phyloP scores from a whole-genome alignment of 2,329 filamentous ascomycete species.

The Sphaerulina vaccinii region DNA sequence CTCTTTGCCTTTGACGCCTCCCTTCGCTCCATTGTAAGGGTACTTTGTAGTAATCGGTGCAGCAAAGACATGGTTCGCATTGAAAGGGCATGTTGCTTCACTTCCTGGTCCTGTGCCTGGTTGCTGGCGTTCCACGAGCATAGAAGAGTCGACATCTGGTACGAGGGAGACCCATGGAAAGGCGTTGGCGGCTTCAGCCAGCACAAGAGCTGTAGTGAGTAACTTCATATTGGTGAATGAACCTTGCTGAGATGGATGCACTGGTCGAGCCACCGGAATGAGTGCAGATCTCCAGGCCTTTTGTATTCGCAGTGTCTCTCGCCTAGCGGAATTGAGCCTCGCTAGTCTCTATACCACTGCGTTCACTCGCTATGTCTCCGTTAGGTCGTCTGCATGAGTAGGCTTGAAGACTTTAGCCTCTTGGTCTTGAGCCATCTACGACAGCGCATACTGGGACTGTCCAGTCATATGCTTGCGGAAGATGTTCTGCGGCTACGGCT shows the following conservation, averaged over 20 bases:
- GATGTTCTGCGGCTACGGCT: neutral
- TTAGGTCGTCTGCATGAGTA: no score
- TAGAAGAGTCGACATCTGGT: slow-evolving; percentile 40
- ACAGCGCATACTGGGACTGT: neutral
- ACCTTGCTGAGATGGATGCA: neutral
- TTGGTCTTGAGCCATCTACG: no score
- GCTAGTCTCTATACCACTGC: no score
- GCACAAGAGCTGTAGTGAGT: slow-evolving; percentile 22
- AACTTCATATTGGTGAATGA: slow-evolving; percentile 27
- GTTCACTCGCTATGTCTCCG: no score
- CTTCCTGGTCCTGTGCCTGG: slow-evolving; percentile 30
- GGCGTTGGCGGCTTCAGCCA: slow-evolving; percentile 31
- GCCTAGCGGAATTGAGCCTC: no score
- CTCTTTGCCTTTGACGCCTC: slow-evolving; percentile 44
- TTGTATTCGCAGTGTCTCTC: no score
- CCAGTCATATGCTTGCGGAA: slow-evolving; percentile 1
- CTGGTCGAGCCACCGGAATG: neutral
- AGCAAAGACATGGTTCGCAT: slow-evolving; percentile 40
- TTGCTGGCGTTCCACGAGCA: slow-evolving; percentile 38
- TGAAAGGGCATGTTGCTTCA: slow-evolving; percentile 39
- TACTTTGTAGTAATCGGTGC: slow-evolving; percentile 37
- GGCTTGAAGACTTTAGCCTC: no score
- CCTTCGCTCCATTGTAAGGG: slow-evolving; percentile 47
- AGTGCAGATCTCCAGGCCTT: no score
- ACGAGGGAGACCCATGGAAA: slow-evolving; percentile 43